Base-by-base conservation (phyloP, 2,329 filamentous ascomycete genomes). In the Pseudogymnoascus sp. region DNA sequence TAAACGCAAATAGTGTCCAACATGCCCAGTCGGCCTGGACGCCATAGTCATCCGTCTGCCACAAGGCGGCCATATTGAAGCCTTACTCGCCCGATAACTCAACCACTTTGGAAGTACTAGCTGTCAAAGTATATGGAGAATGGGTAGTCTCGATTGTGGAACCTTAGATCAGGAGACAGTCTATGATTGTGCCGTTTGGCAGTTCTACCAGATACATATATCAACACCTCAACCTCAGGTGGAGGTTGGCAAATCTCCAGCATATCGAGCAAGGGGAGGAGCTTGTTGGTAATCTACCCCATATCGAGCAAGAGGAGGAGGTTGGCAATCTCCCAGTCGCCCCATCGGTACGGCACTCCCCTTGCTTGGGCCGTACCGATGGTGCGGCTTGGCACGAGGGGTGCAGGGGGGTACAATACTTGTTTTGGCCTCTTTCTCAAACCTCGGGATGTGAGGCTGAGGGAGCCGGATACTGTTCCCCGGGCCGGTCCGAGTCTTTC, bases 1-100 rank as follows among this genome's bases (percentile, higher is more conserved):
- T 62, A 29, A 62, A 17, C 17, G 42, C 61, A 33, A 62, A 62
- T 26, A 62, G 5, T 53, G 61, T 38, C 61, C 61, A 62, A 42
- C 61, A 62, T 23, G 26, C 23, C 40, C 61, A 50, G 23, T 60
- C 10, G n/a, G 61, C 61, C 29, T 35, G 46, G 46, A 60, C 50
- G 1, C 61, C 61, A 3, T 60, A 35, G 61, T 60, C 11, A 19
- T 62, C 61, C 9, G 46, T 7, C 21, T 33, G 23, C 61, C 46
- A 62, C 4, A 62, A 59, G 23, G 46, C 46, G 7, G 23, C 7
- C 40, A 62, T 62, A 4, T 59, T 15, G 17, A 40, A n/a, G 37
- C 6, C 59, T 23, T 37, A 40, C 46, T 53, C 46, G 23, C 46
- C 15, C 9, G 15, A 29, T 17, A 53, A 31, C 46, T 31, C 23